A percentile compares a stretch with the other conserved stretches of the same genome.
Conservation (phyloP, 345 rosid species). For the Noccaea bulbosa region DNA sequence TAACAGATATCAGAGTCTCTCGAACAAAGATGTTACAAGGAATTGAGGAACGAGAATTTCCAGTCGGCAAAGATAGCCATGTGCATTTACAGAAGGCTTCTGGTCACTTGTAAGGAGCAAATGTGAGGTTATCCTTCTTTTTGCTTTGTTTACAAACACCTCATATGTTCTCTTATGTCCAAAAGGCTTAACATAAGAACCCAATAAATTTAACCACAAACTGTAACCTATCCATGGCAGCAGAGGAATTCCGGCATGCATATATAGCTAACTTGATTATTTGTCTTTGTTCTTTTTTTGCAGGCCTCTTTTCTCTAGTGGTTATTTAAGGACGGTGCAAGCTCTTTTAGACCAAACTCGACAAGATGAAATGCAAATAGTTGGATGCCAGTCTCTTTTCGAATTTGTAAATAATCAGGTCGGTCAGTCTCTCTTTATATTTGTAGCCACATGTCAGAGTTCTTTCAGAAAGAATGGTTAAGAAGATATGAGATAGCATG, state of each 20-base stretch:
- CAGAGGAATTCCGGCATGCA: conserved; percentile 18
- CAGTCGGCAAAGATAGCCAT: conserved; percentile 76
- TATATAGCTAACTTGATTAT: not conserved
- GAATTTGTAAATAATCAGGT: conserved; percentile 97
- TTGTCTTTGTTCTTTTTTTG: conserved; percentile 22
- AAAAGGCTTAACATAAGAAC: conserved; percentile 17
- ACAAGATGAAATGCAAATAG: conserved; percentile 75
- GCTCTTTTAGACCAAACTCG: conserved; percentile 82
- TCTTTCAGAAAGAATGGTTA: conserved; percentile 13
- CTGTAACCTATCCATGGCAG: conserved; percentile 15
- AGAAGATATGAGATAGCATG: conserved; percentile 14
- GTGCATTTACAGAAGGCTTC: conserved; percentile 84
- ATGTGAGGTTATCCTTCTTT: conserved; percentile 68
- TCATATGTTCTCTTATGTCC: conserved; percentile 1
- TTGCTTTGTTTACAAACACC: conserved; percentile 30
- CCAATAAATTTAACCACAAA: conserved; percentile 16
- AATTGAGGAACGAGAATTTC: conserved; percentile 86
- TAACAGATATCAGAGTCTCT: conserved; percentile 78
- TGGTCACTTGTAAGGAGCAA: conserved; percentile 88
- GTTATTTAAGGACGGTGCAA: conserved; percentile 75
- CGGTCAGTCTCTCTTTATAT: conserved; percentile 50
- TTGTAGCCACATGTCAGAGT: conserved; percentile 16
- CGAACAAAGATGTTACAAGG: conserved; percentile 99
- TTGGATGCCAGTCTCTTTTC: conserved; percentile 85
- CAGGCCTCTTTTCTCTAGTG: conserved; percentile 89